Evolutionary conservation across 2,329 filamentous ascomycete species (phyloP).

Genomic region (Fusarium begoniae): DNA sequence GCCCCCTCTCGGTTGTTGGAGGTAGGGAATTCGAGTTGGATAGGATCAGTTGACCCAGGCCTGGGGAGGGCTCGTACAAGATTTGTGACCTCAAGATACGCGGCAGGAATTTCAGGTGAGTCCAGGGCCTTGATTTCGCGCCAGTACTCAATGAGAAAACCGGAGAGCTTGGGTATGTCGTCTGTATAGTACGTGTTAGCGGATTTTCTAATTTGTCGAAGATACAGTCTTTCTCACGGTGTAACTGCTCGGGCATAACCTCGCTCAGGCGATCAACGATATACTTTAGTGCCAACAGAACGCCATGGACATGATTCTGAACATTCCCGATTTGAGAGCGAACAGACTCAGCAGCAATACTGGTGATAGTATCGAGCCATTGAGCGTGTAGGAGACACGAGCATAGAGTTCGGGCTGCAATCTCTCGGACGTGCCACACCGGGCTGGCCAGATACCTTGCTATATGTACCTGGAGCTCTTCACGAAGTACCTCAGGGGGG

Average conservation of each 20-base stretch:
- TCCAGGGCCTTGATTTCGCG: constrained; percentile 35
- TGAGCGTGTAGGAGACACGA: constrained; percentile 65
- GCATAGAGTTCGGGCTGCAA: constrained; percentile 77
- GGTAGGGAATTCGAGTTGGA: constrained; percentile 31
- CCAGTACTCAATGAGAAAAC: constrained; percentile 43
- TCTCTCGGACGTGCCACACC: constrained; percentile 84
- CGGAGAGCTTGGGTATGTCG: constrained; percentile 43
- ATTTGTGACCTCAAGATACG: constrained; percentile 59
- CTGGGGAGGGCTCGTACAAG: constrained; percentile 48
- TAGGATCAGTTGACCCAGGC: constrained; percentile 25
- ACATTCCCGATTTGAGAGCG: constrained; percentile 40
- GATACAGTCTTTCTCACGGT: constrained; percentile 48
- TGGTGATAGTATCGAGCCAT: constrained; percentile 56
- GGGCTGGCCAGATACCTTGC: constrained; percentile 71
- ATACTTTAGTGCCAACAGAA: constrained; percentile 64
- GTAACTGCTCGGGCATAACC: constrained; percentile 54
- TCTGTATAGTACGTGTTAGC: constrained; percentile 39
- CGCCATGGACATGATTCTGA: constrained; percentile 67
- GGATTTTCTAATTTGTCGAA: background rate
- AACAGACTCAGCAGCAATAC: constrained; percentile 48
- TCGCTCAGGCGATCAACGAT: constrained; percentile 63
- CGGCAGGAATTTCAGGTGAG: constrained; percentile 55
- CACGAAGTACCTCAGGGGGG: constrained; percentile 66
- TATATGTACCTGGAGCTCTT: constrained; percentile 67
- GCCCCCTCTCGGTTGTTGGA: constrained; percentile 44